Conservation (phyloP, 805 yeast genomes). For the Candida railenensis region DNA sequence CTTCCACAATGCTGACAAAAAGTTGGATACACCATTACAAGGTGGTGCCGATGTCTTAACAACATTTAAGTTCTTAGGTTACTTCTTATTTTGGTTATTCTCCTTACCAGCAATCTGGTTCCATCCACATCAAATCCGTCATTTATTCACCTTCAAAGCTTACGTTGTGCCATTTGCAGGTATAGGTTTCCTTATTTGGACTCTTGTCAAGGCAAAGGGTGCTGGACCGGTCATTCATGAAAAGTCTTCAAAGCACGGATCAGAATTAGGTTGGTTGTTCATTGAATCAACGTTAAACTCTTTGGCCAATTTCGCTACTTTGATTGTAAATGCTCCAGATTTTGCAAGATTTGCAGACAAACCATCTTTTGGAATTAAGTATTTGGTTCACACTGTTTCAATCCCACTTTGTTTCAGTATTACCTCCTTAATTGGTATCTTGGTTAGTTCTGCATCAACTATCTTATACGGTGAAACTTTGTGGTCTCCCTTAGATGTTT, state of each 20-base stretch:
- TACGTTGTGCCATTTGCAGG: constrained; percentile 80
- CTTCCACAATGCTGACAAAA: constrained; percentile 50
- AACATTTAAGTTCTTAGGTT: constrained; percentile 69
- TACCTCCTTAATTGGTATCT: constrained; percentile 81
- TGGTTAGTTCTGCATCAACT: constrained; percentile 78
- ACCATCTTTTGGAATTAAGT: constrained; percentile 38
- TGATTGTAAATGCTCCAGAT: constrained; percentile 86
- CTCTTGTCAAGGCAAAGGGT: constrained; percentile 76
- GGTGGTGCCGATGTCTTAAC: constrained; percentile 42
- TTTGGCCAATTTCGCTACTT: constrained; percentile 84
- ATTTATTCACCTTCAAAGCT: constrained; percentile 81
- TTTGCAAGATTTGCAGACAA: constrained; percentile 76
- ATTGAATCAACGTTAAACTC: constrained; percentile 76
- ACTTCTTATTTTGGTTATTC: constrained; percentile 78
- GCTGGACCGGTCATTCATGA: constrained; percentile 70
- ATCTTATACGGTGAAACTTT: constrained; percentile 63
- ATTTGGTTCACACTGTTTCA: constrained; percentile 50
- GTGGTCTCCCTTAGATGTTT: constrained; percentile 85
- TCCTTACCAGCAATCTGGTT: constrained; percentile 80
- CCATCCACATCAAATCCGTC: constrained; percentile 79
- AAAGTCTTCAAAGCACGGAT: constrained; percentile 50
- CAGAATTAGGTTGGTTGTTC: constrained; percentile 80
- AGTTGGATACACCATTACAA: constrained; percentile 65
- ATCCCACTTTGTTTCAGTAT: constrained; percentile 77
- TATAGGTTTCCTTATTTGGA: constrained; percentile 80